phyloP scores from a whole-genome alignment of 352 stramenopile genomes.

The Globisporangium alternatum region DNA sequence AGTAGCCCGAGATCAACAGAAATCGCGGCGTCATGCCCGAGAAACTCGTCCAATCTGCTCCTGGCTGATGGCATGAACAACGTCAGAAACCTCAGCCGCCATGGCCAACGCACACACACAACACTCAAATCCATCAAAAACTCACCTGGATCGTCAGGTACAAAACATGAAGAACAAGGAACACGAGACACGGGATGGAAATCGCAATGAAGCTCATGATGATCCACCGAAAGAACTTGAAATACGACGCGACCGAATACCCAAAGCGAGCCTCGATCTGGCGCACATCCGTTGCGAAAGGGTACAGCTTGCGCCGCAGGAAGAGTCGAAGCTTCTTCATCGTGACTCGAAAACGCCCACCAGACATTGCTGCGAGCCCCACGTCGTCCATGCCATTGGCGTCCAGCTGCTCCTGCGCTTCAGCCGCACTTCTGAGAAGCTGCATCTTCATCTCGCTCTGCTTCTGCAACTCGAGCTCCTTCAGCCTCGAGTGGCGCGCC shows the following conservation, averaged over 20 bases:
- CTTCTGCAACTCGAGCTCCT: conserved; percentile 33
- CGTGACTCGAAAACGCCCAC: conserved; percentile 10
- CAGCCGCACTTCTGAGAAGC: conserved; percentile 51
- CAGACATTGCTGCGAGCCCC: conserved; percentile 12
- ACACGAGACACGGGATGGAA: conserved; percentile 44
- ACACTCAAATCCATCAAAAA: neutral
- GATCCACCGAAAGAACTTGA: conserved; percentile 77
- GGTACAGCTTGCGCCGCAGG: conserved; percentile 35
- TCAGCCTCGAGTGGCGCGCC: conserved; percentile 16
- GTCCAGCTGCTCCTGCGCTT: conserved; percentile 60
- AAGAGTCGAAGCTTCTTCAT: conserved; percentile 32
- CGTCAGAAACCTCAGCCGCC: neutral
- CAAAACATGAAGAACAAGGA: conserved; percentile 51
- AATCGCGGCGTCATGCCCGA: conserved; percentile 49
- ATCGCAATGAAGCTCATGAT: conserved; percentile 68
- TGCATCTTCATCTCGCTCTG: conserved; percentile 53
- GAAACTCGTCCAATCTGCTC: conserved; percentile 20
- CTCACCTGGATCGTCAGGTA: conserved; percentile 28
- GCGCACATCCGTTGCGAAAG: conserved; percentile 60
- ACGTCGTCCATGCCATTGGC: conserved; percentile 21
- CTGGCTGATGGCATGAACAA: neutral
- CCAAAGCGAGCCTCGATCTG: conserved; percentile 83
- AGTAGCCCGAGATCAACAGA: conserved; percentile 59
- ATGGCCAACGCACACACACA: neutral
- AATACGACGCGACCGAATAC: conserved; percentile 77